Evolutionary conservation across 768 basidiomycete genomes (phyloP), one percentile per base, ranked within the genome.

Genomic region (Chalciporus chontae): DNA sequence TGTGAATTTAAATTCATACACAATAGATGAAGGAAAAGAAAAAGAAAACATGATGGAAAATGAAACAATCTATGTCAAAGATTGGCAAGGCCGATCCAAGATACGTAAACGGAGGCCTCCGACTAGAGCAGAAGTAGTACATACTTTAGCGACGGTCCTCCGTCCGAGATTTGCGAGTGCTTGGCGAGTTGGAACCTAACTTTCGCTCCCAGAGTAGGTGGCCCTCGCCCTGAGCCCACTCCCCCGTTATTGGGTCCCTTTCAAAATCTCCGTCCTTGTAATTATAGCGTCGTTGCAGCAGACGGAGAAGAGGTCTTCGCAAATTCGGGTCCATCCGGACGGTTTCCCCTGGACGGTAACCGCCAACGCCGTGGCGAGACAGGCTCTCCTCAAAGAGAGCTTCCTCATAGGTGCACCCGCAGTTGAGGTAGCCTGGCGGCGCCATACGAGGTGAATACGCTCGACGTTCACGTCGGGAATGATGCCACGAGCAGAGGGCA

Each of bases 211-310:
- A 90, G 19, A 63, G 47, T n/a, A 64, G 61, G 39, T 78, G 80
- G 10, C 83, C 83, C 63, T 92, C 85, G 21, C 78, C 83, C 13
- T 78, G 77, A 15, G 75, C 38, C 90, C 90, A 93, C 32, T 77
- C 74, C 10, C 84, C 84, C 0, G 81, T 78, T 37, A 64, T 50
- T 0, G 83, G 68, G 55, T 89, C 78, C 41, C 84, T 78, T 58
- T 93, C 90, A 57, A 93, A 93, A 61, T 93, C 90, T 2, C 90
- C 90, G 65, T 93, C 90, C 49, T 78, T 78, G 68, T 93, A 93
- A 21, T 77, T 78, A 61, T 88, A 93, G 34, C 89, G 78, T 55
- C 77, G 62, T 64, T 90, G 74, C 24, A 93, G 71, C 26, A 93
- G 72, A 67, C 74, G 79, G 52, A 92, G 75, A 38, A 92, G 77